Evolutionary conservation across 305 asterid genomes (phyloP), one percentile per base, ranked within the genome.

Genomic region (Fraxinus floribunda): DNA sequence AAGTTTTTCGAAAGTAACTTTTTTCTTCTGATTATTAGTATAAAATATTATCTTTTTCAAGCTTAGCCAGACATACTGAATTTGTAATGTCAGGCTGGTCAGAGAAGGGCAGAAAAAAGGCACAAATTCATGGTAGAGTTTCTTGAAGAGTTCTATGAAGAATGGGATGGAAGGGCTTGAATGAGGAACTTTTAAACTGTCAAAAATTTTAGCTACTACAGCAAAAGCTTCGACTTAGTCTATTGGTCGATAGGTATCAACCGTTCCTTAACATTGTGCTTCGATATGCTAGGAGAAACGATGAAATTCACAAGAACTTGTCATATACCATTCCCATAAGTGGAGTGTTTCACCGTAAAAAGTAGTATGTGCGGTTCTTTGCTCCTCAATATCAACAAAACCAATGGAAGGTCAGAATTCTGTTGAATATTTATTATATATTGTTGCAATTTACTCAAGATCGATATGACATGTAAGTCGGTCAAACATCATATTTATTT

Each of bases 101-200:
- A 80, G 80, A 81, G 74, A 84, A 89, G 99, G 90, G 99, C 99
- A 1, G 94, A 92, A 66, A 88, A 83, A 80, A 87, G 99, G 92
- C 98, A 93, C 92, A 93, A 88, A 80, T 92, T 94, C 88, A 93
- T 94, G 98, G 94, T 93, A 85, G 93, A 91, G 41, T 94, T 92
- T 85, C 77, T 94, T 86, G 84, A 87, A 80, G 98, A 93, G 87
- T 95, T 95, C 79, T 92, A 94, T 76, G 84, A 87, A 84, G 99
- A 95, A 88, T 95, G 98, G 98, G 93, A 91, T 55, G 96, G 98
- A 74, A 88, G 88, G 85, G 97, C 98, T 80, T 94, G 92, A 94
- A 80, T 32, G 7, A 71, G 11, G 44, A 32, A 32, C 76, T 71
- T 71, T 32, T 71, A 26, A 8, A 64, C 16, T 9, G 73, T 11